Evolutionary conservation across 331 rosid genomes (phyloP), one percentile per base, ranked within the genome.

Genomic region (Malus hybrid): DNA sequence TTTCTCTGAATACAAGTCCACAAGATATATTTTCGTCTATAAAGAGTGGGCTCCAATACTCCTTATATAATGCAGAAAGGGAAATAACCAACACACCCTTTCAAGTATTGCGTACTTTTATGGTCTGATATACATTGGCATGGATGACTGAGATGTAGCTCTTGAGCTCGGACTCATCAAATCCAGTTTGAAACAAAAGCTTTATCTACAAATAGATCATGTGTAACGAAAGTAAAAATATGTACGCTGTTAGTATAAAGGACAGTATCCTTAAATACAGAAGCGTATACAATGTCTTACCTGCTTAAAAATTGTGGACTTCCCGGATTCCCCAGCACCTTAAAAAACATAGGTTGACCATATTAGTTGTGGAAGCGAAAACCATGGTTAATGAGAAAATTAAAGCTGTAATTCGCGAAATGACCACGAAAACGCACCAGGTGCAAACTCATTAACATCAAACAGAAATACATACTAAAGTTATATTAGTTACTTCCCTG

Each of bases 71-170:
- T 79, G 84, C 84, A 77, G 77, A 86, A 87, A 83, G 91, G 93
- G 92, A 91, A 88, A 88, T 86, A 86, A 94, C 92, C 86, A 92
- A 95, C 97, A 94, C 97, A 94, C 97, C 99, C 97, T 95, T 90
- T 95, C 93, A 88, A 92, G 87, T 89, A 90, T 92, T 95, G 96
- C 99, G 77, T 95, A 95, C 99, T 95, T 95, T 92, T 95, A 95
- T 95, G 86, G 97, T 95, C 97, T 95, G 99, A 90, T 89, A 95
- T 81, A 95, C 96, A 64, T 95, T 95, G 82, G 99, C 99, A 78
- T 95, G 99, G 82, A 95, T 89, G 89, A 95, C 97, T 48, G 97
- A 87, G 78, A 86, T 80, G 80, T 92, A 95, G 87, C 97, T 87
- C 86, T 87, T 89, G 79, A 95, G 92, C 87, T 92, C 97, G 58